Evolutionary conservation across 768 basidiomycete species (phyloP), one percentile per base, ranked within the genome.

Genomic region (Cyclocybe aegerita): DNA sequence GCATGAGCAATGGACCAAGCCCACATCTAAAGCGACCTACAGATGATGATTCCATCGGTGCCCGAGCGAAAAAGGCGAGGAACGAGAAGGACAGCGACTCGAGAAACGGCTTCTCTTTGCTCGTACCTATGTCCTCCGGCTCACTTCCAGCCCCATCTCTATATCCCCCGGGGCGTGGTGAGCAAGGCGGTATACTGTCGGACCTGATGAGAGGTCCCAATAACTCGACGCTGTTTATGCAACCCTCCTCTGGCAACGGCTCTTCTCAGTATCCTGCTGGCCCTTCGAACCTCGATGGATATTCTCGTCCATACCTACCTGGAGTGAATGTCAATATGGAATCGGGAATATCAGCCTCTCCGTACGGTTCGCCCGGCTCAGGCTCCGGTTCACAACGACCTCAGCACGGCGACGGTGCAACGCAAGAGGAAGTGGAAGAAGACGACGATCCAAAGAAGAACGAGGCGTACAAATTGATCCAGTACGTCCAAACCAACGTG

Each of bases 391-490:
- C 62, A 15, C 71, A 69, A 57, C 69, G 70, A 41, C 57, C 73
- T 29, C 59, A 60, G 35, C 65, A 60, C 36, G 48, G 54, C 23
- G 62, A 66, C 23, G 65, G 64, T 17, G 57, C 54, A 14, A 56
- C 68, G 5, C 50, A 66, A 4, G 82, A 83, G 15, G 76, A 77
- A 14, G 68, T 78, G 2, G 82, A 86, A 17, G 80, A 82, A 0
- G 81, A 85, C 39, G 75, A 82, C 33, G 86, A 90, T 56, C 85
- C 88, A 1, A 88, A 87, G 63, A 83, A 80, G 62, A 74, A 77
- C 9, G 91, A 93, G 62, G 90, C 91, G 0, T 81, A 86, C 58
- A 93, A 92, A 66, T 78, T 93, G 11, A 87, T 93, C 53, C 80
- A 82, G 90, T 90, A 60, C 10, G 82, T 68, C 9, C 33, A 29